Evolutionary conservation across 2,329 filamentous ascomycete species (phyloP), one percentile per base, ranked within the genome.

Genomic region (Pseudophaeomoniella oleicola): DNA sequence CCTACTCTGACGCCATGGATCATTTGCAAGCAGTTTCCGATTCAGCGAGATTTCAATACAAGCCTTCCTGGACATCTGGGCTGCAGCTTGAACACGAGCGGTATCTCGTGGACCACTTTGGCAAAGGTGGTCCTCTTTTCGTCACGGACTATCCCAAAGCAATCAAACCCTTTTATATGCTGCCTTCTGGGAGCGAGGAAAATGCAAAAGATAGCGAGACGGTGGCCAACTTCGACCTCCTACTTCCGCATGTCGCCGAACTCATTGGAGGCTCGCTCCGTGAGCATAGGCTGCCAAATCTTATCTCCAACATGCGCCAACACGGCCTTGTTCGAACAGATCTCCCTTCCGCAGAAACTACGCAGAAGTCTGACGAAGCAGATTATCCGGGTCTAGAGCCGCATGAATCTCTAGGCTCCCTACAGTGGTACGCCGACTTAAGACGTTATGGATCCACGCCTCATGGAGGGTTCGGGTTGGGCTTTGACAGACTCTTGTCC

Each of bases 111-210:
- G 67, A 73, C 37, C 63, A 63, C 16, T 52, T 88, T 32, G 77
- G 77, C 45, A 62, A 71, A 34, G 67, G 69, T 13, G 59, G 62
- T 2, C 90, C 90, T 5, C 69, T 96, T 32, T 96, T 96, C 54
- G 77, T 98, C 44, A 96, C 87, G 11, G 71, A 94, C 55, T 98
- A 94, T 53, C 90, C 90, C n/a, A 74, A 74, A 45, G 65, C 68
- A 34, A 76, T 90, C 55, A 98, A 98, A 60, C 84, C 88, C 9
- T 98, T 96, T 60, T 98, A 87, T 58, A 87, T 86, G 81, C 58
- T 72, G 2, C 72, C 75, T 12, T 72, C 71, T 16, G 16, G 14
- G 14, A 33, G 13, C 13, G 37, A 57, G 32, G 47, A 53, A 33
- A 36, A 16, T 10, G 22, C 22, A 9, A n/a, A 6, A 6, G 22